A percentile compares a stretch with the other conserved stretches of the same genome.
Conservation (phyloP, 2,329 filamentous ascomycete genomes). For the Truncatella angustata region DNA sequence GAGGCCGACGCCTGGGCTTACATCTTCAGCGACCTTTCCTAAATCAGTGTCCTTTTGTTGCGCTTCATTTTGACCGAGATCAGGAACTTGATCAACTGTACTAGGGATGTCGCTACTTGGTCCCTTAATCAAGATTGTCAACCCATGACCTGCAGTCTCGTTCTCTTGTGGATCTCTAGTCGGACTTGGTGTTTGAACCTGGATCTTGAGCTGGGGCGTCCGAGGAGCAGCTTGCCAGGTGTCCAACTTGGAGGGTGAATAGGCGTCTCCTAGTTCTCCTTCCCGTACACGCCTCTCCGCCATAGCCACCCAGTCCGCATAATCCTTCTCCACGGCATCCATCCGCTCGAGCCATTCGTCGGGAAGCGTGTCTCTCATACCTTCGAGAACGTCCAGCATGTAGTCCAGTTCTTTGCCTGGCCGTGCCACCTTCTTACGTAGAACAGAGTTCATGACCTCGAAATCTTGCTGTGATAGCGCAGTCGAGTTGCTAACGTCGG, state of each 20-base stretch:
- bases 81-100: conserved; percentile 10
- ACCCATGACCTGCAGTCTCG: conserved; percentile 3
- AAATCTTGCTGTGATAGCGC: conserved; percentile 45
- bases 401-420: conserved; percentile 75
- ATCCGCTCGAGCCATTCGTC: conserved; percentile 85
- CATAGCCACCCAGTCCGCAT: conserved; percentile 75
- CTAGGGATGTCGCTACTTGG: conserved; percentile 12
- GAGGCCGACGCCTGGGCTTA: conserved; percentile 8
- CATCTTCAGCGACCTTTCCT: conserved; percentile 9
- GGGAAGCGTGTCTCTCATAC: conserved; percentile 77
- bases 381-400: conserved; percentile 86
- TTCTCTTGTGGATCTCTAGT: conserved; percentile 14
- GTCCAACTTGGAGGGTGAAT: not conserved
- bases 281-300: conserved; percentile 74
- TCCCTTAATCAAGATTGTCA: conserved; percentile 19
- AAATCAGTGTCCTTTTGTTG: conserved; percentile 15
- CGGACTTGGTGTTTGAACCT: conserved; percentile 25
- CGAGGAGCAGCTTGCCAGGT: conserved; percentile 11
- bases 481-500: conserved; percentile 17
- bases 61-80: conserved; percentile 11
- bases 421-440: conserved; percentile 67
- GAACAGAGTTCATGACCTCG: conserved; percentile 56
- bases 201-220: conserved; percentile 25
- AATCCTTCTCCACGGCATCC: conserved; percentile 74
- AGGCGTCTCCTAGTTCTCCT: conserved; percentile 49